Evolutionary conservation across 805 yeast genomes (phyloP).

Genomic region (Cyberlindnera samutprakarnensis): DNA sequence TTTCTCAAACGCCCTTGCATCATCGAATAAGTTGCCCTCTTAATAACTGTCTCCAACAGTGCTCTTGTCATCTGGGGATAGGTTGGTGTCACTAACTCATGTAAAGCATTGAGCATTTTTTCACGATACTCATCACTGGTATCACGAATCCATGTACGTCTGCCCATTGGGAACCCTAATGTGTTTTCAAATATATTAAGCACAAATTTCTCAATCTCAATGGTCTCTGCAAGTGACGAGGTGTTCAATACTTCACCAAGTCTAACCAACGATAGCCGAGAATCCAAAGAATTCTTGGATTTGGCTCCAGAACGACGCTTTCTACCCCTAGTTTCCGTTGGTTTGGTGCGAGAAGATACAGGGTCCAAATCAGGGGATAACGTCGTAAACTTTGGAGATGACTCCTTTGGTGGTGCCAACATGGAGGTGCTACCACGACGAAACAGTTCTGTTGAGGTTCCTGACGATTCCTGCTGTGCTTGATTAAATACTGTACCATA

Average conservation of each 20-base stretch:
- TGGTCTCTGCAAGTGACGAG: conserved; percentile 45
- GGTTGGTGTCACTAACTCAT: conserved; percentile 23
- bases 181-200: conserved; percentile 45
- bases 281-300: conserved; percentile 29
- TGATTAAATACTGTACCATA: no score
- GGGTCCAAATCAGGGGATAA: no score
- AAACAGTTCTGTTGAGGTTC: no score
- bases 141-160: conserved; percentile 80
- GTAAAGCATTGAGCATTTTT: conserved; percentile 40
- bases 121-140: conserved; percentile 49
- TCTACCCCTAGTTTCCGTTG: no score
- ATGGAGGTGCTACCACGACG: no score
- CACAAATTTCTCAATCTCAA: conserved; percentile 45
- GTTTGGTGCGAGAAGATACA: no score
- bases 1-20: conserved; percentile 74
- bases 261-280: conserved; percentile 51
- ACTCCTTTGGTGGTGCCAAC: no score
- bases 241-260: conserved; percentile 45
- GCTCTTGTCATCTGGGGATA: conserved; percentile 20
- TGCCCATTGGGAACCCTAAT: conserved; percentile 67
- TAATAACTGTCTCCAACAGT: conserved; percentile 61
- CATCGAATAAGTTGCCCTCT: conserved; percentile 73
- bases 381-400: no score
- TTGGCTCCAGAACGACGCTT: no score
- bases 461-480: no score